A percentile compares a stretch with the other conserved stretches of the same genome.
Evolutionary conservation across 23 red algal genomes (phyloP).

Genomic region (Cyanidium caldarium): DNA sequence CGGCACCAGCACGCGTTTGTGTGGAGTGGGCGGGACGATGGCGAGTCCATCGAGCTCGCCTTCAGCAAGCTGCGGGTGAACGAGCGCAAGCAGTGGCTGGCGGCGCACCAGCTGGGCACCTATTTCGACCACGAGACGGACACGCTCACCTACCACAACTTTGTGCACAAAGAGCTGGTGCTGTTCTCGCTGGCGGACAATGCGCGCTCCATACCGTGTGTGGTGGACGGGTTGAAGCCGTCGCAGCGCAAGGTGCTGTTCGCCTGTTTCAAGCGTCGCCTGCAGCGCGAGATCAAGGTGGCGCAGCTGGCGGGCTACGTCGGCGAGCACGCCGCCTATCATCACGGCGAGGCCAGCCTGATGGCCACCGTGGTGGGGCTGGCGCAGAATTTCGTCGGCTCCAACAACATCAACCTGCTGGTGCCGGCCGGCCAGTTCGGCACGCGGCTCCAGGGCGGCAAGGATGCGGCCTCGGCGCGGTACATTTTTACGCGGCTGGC

Average conservation of each 20-base stretch:
- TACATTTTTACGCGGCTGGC: conserved; percentile 39
- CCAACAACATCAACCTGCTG: conserved; percentile 27
- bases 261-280: conserved; percentile 15
- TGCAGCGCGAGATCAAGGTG: conserved; percentile 33
- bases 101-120: conserved; percentile 6
- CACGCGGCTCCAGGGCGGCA: conserved; percentile 32
- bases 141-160: conserved; percentile 50
- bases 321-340: conserved; percentile 67
- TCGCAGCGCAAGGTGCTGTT: conserved; percentile 30
- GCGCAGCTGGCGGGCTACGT: conserved; percentile 39
- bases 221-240: conserved; percentile 41
- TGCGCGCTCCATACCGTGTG: conserved; percentile 21
- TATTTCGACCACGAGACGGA: conserved; percentile 51
- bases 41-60: conserved; percentile 13
- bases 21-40: background rate
- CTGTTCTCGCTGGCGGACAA: conserved; percentile 18
- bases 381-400: conserved; percentile 36
- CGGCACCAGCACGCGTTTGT: background rate
- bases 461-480: conserved; percentile 35
- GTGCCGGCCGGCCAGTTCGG: conserved; percentile 34
- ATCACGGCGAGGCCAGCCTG: conserved; percentile 58
- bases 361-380: conserved; percentile 23
- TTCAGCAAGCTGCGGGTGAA: conserved; percentile 17
- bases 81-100: conserved; percentile 25
- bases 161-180: conserved; percentile 35